These are phyloP conservation scores for Cladosporium sp. DNA, from an alignment of 2,329 filamentous ascomycete genomes.

Conservation along the genomic window DNA sequence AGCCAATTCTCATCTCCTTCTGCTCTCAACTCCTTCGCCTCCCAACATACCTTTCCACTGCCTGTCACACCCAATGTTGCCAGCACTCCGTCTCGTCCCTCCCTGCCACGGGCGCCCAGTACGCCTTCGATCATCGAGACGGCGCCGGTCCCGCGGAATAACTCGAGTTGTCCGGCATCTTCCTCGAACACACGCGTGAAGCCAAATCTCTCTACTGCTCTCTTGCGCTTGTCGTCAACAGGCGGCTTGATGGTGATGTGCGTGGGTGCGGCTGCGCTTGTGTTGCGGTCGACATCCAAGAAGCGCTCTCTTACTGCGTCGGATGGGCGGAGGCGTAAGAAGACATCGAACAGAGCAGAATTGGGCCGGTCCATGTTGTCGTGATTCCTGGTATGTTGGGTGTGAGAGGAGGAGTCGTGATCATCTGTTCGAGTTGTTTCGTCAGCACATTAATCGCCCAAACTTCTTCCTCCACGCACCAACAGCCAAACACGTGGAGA, in stretches of 20 bases:
- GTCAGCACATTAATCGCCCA: not conserved
- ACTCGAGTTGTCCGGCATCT: constrained; percentile 75
- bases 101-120: constrained; percentile 67
- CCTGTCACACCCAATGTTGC: constrained; percentile 93
- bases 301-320: constrained; percentile 62
- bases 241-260: constrained; percentile 61
- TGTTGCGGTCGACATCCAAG: constrained; percentile 60
- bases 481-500: not conserved
- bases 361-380: constrained; percentile 15
- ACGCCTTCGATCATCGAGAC: constrained; percentile 77
- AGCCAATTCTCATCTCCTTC: not conserved
- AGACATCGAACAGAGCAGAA: constrained; percentile 80
- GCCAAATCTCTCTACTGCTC: constrained; percentile 88
- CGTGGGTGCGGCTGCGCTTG: constrained; percentile 38
- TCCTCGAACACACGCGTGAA: constrained; percentile 95
- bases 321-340: constrained; percentile 69
- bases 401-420: not conserved
- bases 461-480: not conserved
- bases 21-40: not conserved
- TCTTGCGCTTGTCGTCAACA: constrained; percentile 76
- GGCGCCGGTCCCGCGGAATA: constrained; percentile 80
- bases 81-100: constrained; percentile 84
- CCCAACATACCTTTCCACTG: constrained; percentile 76
- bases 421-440: not conserved
- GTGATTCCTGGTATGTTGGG: not conserved